Percentiles rank a stretch among this genome's conserved stretches.
phyloP scores from a whole-genome alignment of 2,329 filamentous ascomycete genomes.

The Microdochium paspali region DNA sequence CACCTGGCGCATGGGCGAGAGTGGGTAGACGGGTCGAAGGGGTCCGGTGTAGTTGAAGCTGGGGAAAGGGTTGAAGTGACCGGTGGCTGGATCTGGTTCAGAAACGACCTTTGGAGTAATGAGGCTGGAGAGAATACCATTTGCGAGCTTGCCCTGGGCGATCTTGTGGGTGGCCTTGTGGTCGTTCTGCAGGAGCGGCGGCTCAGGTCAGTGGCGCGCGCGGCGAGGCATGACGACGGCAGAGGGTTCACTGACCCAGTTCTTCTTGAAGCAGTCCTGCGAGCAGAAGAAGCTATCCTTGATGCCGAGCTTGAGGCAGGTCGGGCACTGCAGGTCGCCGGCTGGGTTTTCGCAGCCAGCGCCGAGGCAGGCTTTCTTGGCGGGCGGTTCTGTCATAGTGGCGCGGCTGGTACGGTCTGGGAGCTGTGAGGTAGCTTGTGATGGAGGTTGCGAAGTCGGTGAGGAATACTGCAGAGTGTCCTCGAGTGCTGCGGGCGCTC shows the following conservation, averaged over 20 bases:
- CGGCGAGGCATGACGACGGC: neutral
- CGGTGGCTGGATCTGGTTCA: conserved; percentile 87
- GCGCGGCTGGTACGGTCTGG: conserved; percentile 2
- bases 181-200: conserved; percentile 47
- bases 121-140: conserved; percentile 63
- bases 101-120: conserved; percentile 73
- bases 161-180: conserved; percentile 83
- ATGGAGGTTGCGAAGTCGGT: too few relatives aligned
- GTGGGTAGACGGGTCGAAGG: conserved; percentile 78
- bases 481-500: too few relatives aligned
- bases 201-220: conserved; percentile 4
- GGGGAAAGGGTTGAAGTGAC: conserved; percentile 86
- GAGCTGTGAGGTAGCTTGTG: neutral
- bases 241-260: conserved; percentile 67
- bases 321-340: conserved; percentile 82
- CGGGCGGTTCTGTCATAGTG: conserved; percentile 39
- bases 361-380: conserved; percentile 67
- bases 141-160: conserved; percentile 36
- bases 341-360: conserved; percentile 81
- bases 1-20: conserved; percentile 63
- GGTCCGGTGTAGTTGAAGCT: conserved; percentile 73
- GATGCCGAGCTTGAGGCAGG: conserved; percentile 79
- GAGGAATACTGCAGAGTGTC: too few relatives aligned
- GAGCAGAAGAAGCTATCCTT: conserved; percentile 95
- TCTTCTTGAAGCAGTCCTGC: conserved; percentile 97